phyloP scores from a whole-genome alignment of 2,329 filamentous ascomycete genomes.

The Fusarium sp. region DNA sequence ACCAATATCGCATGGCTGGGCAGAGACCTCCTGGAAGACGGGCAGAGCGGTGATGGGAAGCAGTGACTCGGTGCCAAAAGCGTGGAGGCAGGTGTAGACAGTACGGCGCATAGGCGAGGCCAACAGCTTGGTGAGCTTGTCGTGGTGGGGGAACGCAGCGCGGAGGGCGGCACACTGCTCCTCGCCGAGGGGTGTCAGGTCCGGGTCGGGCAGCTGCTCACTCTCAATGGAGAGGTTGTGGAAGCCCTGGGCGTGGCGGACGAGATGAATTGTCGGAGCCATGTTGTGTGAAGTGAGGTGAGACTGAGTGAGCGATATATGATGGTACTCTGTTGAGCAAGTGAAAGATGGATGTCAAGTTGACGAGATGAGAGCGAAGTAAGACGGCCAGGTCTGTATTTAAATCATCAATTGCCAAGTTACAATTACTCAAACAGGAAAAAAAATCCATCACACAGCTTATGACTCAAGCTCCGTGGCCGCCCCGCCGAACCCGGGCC shows the following conservation, averaged over 20 bases:
- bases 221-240: conserved; percentile 83
- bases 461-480: conserved; percentile 34
- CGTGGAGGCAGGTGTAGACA: conserved; percentile 79
- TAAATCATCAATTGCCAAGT: not conserved
- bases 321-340: not conserved
- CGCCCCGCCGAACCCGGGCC: conserved; percentile 29
- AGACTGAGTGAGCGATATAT: conserved; percentile 13
- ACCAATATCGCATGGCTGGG: conserved; percentile 82
- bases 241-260: conserved; percentile 82
- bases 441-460: not conserved
- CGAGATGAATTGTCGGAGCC: conserved; percentile 71
- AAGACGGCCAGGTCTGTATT: not conserved
- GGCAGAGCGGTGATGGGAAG: conserved; percentile 74
- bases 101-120: conserved; percentile 86
- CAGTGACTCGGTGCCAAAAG: conserved; percentile 68
- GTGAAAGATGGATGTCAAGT: not conserved
- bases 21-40: conserved; percentile 82
- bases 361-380: not conserved
- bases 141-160: conserved; percentile 72
- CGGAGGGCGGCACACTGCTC: conserved; percentile 77
- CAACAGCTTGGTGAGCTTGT: conserved; percentile 75
- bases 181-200: conserved; percentile 80
- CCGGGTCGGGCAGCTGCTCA: conserved; percentile 80
- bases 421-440: not conserved
- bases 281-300: conserved; percentile 50